Evolutionary conservation across 768 basidiomycete genomes (phyloP), one percentile per base, ranked within the genome.

Genomic region (Dendrothele bispora): DNA sequence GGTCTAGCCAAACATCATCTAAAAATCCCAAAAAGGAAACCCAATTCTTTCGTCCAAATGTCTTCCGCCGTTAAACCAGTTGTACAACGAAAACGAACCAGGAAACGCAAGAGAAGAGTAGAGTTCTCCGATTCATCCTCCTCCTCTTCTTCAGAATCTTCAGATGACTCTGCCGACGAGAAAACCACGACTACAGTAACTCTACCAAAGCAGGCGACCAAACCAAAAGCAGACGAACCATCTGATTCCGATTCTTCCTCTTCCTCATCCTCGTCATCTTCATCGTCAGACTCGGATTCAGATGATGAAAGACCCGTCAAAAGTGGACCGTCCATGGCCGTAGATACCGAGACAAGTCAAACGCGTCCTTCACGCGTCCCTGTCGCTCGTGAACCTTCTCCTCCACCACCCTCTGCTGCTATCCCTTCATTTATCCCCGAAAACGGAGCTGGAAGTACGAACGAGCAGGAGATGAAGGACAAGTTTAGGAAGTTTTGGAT

Each of bases 401-500:
- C 77, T 41, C 73, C 74, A n/a, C n/a, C n/a, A n/a, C 38, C 48
- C 20, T 67, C 74, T 3, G 55, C 64, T 14, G 57, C 62, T 21
- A 67, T 87, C 8, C 86, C 86, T 0, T 70, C 86, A 1, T 87
- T 90, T 57, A 57, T 86, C 11, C 71, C 80, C 3, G 52, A 65
- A 15, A 53, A 54, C 15, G 58, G 56, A 0, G 42, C 58, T 3
- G 42, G 45, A 63, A 15, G 49, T 40, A 17, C 39, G 46, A 14
- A 48, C 18, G 10, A 51, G n/a, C 52, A 12, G 63, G 59, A 20
- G 65, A 70, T 26, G 59, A 65, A 82, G 57, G 80, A 80, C 27
- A 79, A 73, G 36, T 93, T 93, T 62, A 71, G 84, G 46, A 84
- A 84, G 62, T 92, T 93, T 59, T 93, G 91, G 91, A 91, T 93